Base-by-base conservation (phyloP, 805 yeast genomes). In the Ogataea trehaloabstinens region DNA sequence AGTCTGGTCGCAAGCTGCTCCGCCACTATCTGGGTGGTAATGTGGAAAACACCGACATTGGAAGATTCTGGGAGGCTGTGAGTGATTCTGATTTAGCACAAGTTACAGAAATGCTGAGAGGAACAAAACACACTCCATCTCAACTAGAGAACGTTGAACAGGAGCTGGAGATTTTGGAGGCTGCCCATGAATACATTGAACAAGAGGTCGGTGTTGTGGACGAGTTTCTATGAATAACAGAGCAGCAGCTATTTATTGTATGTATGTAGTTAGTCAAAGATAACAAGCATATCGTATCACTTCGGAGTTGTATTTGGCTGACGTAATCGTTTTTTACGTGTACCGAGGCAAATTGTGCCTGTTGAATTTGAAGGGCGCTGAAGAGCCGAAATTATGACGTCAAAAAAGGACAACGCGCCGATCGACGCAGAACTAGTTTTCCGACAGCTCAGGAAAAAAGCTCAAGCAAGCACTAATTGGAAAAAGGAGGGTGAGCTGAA, bases 11-110 rank as follows among this genome's bases (percentile, higher is more conserved):
- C 54, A 31, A 46, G 2, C 52, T 68, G 48, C 49, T 75, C 6
- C 57, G 66, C 40, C 60, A 70, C 16, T 68, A 75, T 8, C 67
- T 89, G 38, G 73, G 73, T 21, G 97, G 97, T 5, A 85, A 82
- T 61, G 86, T 78, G 55, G 97, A 90, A 64, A 90, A 91, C 63
- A 87, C 70, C 28, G 96, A 87, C 51, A 74, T 90, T 44, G 96
- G 96, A 4, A 56, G 68, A 19, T 86, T 82, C 57, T 72, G 89
- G 81, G 84, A 73, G 32, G 49, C 67, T 5, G 70, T 72, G 53
- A 61, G 77, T 57, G 66, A 72, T 7, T 65, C 74, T 6, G 68
- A 76, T 52, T 65, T 83, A 50, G 49, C 50, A 0, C 46, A 68
- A 20, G 69, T 83, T 3, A 79, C 85, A 1, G 59, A 69, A 19